Evolutionary conservation across 805 yeast genomes (phyloP).

Genomic region (Lipomyces starkeyi): DNA sequence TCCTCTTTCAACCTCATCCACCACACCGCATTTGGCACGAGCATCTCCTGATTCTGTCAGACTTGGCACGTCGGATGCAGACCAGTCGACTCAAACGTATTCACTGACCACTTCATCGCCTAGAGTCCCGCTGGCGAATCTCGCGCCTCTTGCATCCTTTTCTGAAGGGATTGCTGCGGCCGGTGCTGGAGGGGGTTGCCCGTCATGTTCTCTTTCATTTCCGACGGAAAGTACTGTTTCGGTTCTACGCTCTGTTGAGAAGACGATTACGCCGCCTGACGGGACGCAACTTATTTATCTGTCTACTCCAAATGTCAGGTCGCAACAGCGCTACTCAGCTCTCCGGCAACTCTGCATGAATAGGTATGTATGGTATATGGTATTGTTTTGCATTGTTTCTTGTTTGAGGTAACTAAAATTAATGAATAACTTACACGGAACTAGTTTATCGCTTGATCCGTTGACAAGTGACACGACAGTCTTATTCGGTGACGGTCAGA

Average conservation of each 20-base stretch:
- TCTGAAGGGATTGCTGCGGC: not conserved
- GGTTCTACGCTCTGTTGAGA: conserved; percentile 1
- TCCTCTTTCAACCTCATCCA: not conserved
- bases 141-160: not conserved
- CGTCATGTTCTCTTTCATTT: conserved; percentile 38
- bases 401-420: not conserved
- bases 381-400: not conserved
- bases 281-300: conserved; percentile 20
- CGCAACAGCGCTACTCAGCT: conserved; percentile 40
- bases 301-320: conserved; percentile 41
- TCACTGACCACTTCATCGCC: not conserved
- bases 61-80: conserved; percentile 1
- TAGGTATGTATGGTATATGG: not conserved
- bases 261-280: not conserved
- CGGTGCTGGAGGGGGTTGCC: conserved; percentile 24
- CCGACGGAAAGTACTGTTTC: conserved; percentile 23
- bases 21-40: conserved; percentile 4
- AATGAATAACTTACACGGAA: not conserved
- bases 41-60: not conserved
- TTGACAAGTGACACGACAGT: conserved; percentile 11
- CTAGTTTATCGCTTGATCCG: conserved; percentile 10
- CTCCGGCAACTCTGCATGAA: conserved; percentile 42
- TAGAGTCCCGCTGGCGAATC: not conserved
- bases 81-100: conserved; percentile 1
- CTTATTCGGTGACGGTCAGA: conserved; percentile 24